Evolutionary conservation across 768 basidiomycete species (phyloP).

Genomic region (Sporobolomyces pararoseus): DNA sequence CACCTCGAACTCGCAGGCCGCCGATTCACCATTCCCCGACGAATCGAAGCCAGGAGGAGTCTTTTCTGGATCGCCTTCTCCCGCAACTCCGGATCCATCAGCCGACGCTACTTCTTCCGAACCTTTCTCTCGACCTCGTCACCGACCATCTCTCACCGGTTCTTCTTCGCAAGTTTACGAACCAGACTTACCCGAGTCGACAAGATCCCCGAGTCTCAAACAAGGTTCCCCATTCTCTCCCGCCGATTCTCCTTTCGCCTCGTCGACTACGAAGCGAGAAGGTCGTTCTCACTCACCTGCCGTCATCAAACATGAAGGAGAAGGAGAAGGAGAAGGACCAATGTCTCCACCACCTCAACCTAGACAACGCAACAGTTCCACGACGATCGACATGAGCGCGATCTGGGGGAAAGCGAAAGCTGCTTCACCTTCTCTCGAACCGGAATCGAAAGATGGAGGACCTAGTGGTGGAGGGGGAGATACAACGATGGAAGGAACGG

Average conservation of each 20-base stretch:
- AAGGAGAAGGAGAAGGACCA: background rate
- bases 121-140: conserved; percentile 2
- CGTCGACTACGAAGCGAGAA: background rate
- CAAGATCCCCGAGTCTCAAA: background rate
- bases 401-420: conserved; percentile 43
- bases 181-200: background rate
- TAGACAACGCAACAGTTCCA: conserved; percentile 12
- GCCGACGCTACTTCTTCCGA: background rate
- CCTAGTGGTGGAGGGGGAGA: background rate
- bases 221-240: background rate
- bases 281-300: background rate
- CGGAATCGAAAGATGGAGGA: conserved; percentile 1
- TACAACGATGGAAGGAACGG: background rate
- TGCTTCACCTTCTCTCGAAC: conserved; percentile 27
- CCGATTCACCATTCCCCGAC: conserved; percentile 10
- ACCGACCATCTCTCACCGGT: conserved; percentile 1
- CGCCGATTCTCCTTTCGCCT: background rate
- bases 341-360: conserved; percentile 30
- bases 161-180: conserved; percentile 12
- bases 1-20: background rate
- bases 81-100: background rate
- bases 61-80: background rate
- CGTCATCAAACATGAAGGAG: background rate
- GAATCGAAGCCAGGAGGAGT: conserved; percentile 4
- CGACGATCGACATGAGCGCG: conserved; percentile 42